Evolutionary conservation across 192 early-diverging fungal genomes (phyloP).

Genomic region (Coemansia reversa): DNA sequence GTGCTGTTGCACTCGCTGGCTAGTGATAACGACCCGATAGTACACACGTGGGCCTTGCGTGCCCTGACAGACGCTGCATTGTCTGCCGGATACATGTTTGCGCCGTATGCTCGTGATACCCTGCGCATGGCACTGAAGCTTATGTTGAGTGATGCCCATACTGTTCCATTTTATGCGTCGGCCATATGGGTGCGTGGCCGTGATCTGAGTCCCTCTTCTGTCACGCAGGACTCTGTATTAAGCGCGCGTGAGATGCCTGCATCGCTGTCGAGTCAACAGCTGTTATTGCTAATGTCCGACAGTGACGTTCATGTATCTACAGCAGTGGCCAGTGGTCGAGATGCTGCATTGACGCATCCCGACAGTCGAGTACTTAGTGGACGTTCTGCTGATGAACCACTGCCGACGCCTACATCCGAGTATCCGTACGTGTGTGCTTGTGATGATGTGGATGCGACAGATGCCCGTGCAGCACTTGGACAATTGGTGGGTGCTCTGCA

Average conservation of each 20-base stretch:
- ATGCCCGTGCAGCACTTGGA: slow-evolving; percentile 69
- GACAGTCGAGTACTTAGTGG: slow-evolving; percentile 42
- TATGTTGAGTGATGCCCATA: slow-evolving; percentile 84
- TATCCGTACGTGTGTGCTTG: slow-evolving; percentile 53
- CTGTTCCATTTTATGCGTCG: slow-evolving; percentile 50
- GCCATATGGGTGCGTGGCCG: slow-evolving; percentile 39
- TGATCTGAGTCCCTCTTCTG: slow-evolving; percentile 18
- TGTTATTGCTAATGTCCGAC: background rate
- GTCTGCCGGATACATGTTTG: slow-evolving; percentile 90
- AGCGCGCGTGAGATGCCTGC: slow-evolving; percentile 24
- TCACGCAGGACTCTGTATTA: slow-evolving; percentile 2
- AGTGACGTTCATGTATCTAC: background rate
- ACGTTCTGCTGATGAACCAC: slow-evolving; percentile 14
- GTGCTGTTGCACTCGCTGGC: slow-evolving; percentile 88
- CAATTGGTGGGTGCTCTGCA: slow-evolving; percentile 86
- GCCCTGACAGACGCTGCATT: slow-evolving; percentile 82
- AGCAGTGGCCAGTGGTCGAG: slow-evolving; percentile 56
- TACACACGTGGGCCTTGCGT: slow-evolving; percentile 91
- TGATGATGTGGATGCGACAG: slow-evolving; percentile 54
- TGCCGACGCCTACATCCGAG: slow-evolving; percentile 7
- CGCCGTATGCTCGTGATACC: slow-evolving; percentile 83
- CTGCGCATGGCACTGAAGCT: slow-evolving; percentile 85
- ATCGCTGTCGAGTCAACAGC: background rate
- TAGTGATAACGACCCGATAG: slow-evolving; percentile 87
- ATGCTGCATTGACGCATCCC: slow-evolving; percentile 60